Evolutionary conservation across 2,329 filamentous ascomycete genomes (phyloP).

Genomic region (Colletotrichum sp.): DNA sequence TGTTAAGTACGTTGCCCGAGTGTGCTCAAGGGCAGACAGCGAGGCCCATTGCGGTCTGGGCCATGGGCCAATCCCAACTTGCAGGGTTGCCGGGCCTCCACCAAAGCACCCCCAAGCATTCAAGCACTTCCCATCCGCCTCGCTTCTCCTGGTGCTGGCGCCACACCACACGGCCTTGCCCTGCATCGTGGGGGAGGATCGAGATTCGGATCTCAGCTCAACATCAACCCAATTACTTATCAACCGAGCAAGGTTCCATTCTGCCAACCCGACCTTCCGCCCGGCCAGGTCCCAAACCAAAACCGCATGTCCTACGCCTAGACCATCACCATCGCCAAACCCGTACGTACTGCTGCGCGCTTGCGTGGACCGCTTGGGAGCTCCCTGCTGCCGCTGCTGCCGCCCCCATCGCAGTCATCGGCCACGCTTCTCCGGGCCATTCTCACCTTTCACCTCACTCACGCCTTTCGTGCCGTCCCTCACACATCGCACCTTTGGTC

Average conservation of each 20-base stretch:
- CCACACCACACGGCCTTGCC: neutral
- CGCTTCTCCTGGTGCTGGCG: neutral
- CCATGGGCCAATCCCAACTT: neutral
- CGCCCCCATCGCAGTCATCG: neutral
- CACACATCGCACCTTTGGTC: neutral
- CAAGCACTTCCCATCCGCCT: neutral
- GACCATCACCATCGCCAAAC: neutral
- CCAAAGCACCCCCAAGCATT: neutral
- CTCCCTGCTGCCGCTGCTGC: neutral
- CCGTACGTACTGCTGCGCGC: neutral
- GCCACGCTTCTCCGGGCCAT: neutral
- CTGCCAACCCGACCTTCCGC: neutral
- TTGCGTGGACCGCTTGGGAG: constrained; percentile 2
- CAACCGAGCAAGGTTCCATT: neutral
- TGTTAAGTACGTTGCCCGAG: neutral
- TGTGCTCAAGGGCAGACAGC: neutral
- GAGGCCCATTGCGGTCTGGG: neutral
- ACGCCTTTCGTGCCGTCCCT: neutral
- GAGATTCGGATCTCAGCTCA: constrained; percentile 1
- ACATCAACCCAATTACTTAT: neutral
- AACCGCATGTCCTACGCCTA: neutral
- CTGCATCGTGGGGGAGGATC: constrained; percentile 16
- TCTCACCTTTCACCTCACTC: neutral
- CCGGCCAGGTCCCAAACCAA: neutral
- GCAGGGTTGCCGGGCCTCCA: neutral